Base-by-base conservation (phyloP, 2,329 filamentous ascomycete species). In the Trichoderma sp. region DNA sequence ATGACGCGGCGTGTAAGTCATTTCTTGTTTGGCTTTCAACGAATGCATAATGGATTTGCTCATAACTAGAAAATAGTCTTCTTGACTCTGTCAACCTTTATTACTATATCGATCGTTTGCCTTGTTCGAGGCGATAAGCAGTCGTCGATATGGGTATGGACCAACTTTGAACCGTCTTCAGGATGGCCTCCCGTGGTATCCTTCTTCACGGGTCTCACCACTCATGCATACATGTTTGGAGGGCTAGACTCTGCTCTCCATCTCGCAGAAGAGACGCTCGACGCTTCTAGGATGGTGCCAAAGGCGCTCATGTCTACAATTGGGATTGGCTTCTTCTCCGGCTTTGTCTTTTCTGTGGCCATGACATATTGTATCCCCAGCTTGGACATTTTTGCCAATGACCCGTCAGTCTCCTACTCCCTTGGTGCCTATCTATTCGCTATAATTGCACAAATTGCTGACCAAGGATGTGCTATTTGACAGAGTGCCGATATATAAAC, bases 191-290 rank as follows among this genome's bases (percentile, higher is more conserved):
- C 74, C 13, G 79, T 74, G 8, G 72, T 81, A 12, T 79, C 78
- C 32, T 84, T 82, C 63, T 75, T 84, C 6, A 83, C 80, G 0
- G 82, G 82, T 0, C 76, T 84, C 6, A 75, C 81, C 13, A 80
- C 79, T 30, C 78, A 81, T 0, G 80, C 79, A 28, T 83, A 79
- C 72, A 81, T 81, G 68, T 82, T 79, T 74, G 78, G 78, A 7
- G 81, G 81, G 0, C 72, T 82, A 3, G 81, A 83, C 63, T 79
- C 78, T 1, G 78, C 80, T 13, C 76, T 82, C 15, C 81, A 83
- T 73, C 74, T 83, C 50, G 80, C 80, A 1, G 81, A 83, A 72
- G 81, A 83, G 59, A 79, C 79, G 30, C 77, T 74, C 0, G 72
- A 78, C 59, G 75, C 81, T 4, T 76, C 75, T 9, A 75, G 70